Conservation (phyloP, 2,329 filamentous ascomycete genomes). For the Chaetomiaceae sp. region DNA sequence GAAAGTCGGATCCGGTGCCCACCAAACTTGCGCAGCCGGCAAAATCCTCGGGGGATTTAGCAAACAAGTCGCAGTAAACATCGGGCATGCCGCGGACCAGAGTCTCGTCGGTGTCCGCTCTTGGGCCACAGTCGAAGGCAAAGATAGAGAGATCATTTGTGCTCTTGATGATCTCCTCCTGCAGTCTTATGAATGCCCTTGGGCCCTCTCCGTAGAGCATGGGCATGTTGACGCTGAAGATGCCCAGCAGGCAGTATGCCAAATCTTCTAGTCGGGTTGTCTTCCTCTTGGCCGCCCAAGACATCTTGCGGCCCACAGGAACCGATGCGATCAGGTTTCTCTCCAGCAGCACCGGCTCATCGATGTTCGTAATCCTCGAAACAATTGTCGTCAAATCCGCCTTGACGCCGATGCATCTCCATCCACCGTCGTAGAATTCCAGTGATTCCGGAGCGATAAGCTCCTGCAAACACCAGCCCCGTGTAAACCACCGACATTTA, state of each 20-base stretch:
- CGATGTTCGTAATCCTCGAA: slow-evolving; percentile 17
- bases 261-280: slow-evolving; percentile 35
- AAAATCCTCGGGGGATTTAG: too few species aligned
- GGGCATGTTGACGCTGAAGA: slow-evolving; percentile 40
- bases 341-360: slow-evolving; percentile 16
- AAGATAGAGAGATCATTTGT: slow-evolving; percentile 23
- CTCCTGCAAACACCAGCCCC: slow-evolving; percentile 23
- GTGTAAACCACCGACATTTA: slow-evolving; percentile 21
- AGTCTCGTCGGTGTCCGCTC: too few species aligned
- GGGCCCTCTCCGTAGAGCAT: slow-evolving; percentile 37
- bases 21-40: too few species aligned
- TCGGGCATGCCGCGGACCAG: too few species aligned
- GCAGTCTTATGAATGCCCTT: slow-evolving; percentile 30
- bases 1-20: too few species aligned
- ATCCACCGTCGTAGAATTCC: slow-evolving; percentile 22
- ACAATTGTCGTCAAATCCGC: slow-evolving; percentile 17
- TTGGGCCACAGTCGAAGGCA: too few species aligned
- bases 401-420: slow-evolving; percentile 21
- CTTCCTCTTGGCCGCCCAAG: slow-evolving; percentile 31
- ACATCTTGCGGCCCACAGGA: slow-evolving; percentile 34
- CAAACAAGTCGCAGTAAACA: too few species aligned
- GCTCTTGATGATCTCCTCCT: slow-evolving; percentile 31
- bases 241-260: slow-evolving; percentile 40
- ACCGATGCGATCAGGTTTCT: slow-evolving; percentile 14
- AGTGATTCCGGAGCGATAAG: slow-evolving; percentile 19